Percentiles rank a stretch among this genome's conserved stretches.
Conservation (phyloP, 78 protist genomes). For the Polysphondylium violaceum region DNA sequence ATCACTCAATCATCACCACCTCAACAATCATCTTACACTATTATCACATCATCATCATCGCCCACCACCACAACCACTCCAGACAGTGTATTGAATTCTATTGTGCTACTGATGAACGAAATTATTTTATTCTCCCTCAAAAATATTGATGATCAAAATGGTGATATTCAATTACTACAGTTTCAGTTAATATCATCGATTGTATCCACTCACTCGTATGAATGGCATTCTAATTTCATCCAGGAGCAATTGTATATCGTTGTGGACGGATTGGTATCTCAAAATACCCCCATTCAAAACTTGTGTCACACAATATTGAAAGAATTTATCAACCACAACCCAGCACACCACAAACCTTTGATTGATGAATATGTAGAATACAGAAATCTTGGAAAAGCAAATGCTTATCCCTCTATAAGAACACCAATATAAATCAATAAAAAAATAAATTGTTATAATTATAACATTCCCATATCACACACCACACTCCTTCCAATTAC, state of each 20-base stretch:
- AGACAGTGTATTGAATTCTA: background rate
- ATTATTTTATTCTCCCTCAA: background rate
- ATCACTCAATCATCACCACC: background rate
- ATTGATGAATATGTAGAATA: no score
- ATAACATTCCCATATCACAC: no score
- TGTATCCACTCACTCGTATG: background rate
- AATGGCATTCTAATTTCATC: background rate
- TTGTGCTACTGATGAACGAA: background rate
- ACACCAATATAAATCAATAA: no score
- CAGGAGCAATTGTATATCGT: background rate
- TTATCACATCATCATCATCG: no score
- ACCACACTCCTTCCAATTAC: no score
- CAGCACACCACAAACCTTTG: background rate
- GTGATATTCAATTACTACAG: constrained; percentile 2
- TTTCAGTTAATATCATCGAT: background rate
- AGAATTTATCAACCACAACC: constrained; percentile 24
- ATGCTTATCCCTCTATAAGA: no score
- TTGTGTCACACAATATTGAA: constrained; percentile 4
- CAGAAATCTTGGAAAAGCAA: no score
- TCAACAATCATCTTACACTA: background rate
- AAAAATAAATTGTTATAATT: no score
- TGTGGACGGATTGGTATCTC: background rate
- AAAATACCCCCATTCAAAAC: background rate
- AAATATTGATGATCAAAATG: background rate
- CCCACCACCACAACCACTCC: background rate